phyloP scores from a whole-genome alignment of 768 basidiomycete genomes.

The Clathrus columnatus region DNA sequence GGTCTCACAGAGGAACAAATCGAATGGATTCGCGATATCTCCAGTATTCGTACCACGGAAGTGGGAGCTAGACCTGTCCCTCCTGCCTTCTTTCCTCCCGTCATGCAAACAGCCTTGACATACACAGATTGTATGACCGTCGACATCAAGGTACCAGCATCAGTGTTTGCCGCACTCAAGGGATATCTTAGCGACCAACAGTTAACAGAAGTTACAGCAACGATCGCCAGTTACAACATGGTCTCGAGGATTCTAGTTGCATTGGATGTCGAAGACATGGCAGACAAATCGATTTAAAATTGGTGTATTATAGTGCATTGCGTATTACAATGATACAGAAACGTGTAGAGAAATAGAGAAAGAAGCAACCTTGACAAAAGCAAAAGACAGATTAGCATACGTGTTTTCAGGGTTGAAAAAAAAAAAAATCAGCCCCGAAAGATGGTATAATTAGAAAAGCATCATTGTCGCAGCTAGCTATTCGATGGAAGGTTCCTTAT shows the following conservation, averaged over 20 bases:
- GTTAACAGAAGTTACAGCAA: slow-evolving; percentile 43
- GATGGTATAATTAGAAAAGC: not conserved
- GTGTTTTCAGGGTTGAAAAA: not conserved
- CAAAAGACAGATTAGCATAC: not conserved
- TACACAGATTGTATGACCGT: slow-evolving; percentile 56
- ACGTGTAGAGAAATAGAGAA: not conserved
- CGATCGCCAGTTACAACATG: slow-evolving; percentile 55
- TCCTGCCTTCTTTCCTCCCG: slow-evolving; percentile 29
- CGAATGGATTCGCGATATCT: slow-evolving; percentile 42
- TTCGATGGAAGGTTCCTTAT: not conserved
- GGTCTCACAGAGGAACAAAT: slow-evolving; percentile 49
- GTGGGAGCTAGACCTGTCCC: slow-evolving; percentile 15
- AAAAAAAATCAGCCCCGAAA: not conserved
- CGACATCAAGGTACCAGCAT: slow-evolving; percentile 34
- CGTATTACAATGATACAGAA: not conserved
- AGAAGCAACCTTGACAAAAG: not conserved
- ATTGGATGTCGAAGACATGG: slow-evolving; percentile 49
- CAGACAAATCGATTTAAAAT: slow-evolving; percentile 29
- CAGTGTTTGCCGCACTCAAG: slow-evolving; percentile 33
- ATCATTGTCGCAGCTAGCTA: not conserved
- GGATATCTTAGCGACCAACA: slow-evolving; percentile 27
- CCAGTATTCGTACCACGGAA: slow-evolving; percentile 29
- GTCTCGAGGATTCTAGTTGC: slow-evolving; percentile 59
- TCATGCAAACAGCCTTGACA: slow-evolving; percentile 43
- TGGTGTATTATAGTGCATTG: not conserved